Percentiles rank a stretch among this genome's conserved stretches.
These are phyloP conservation scores for Euphorbia peplus DNA, from an alignment of 345 rosid genomes.

Conservation along the genomic window DNA sequence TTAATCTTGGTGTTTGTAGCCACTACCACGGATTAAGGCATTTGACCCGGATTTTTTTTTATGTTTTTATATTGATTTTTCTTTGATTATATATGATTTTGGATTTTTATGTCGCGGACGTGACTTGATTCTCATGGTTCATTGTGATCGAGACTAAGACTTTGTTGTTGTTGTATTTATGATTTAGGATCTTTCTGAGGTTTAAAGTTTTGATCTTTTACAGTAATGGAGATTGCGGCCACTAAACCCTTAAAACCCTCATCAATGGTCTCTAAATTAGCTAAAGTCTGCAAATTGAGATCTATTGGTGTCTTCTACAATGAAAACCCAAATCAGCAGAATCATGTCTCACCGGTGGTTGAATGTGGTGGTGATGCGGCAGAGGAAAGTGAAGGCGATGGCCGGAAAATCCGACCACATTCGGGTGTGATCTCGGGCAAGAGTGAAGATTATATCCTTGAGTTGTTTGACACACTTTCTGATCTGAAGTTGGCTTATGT, in stretches of 20 bases:
- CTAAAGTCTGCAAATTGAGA: slow-evolving; percentile 55
- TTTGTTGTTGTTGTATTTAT: no score
- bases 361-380: slow-evolving; percentile 30
- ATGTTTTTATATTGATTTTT: slow-evolving; percentile 8
- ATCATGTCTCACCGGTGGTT: slow-evolving; percentile 11
- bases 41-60: slow-evolving; percentile 16
- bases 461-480: slow-evolving; percentile 50
- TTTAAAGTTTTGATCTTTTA: neutral
- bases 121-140: no score
- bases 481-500: slow-evolving; percentile 46
- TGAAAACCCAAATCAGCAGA: slow-evolving; percentile 32
- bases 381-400: slow-evolving; percentile 27
- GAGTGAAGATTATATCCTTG: slow-evolving; percentile 31
- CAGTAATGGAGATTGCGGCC: slow-evolving; percentile 43
- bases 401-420: slow-evolving; percentile 32
- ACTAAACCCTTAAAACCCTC: slow-evolving; percentile 37
- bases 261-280: slow-evolving; percentile 50
- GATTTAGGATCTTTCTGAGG: slow-evolving; percentile 11
- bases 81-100: no score
- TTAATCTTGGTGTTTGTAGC: slow-evolving; percentile 4
- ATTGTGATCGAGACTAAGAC: no score
- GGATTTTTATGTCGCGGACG: no score
- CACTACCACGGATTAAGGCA: slow-evolving; percentile 10
- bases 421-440: slow-evolving; percentile 18
- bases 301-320: slow-evolving; percentile 53